A percentile compares a stretch with the other conserved stretches of the same genome.
Conservation (phyloP, 441 rosid species). For the Adansonia grandidieri region DNA sequence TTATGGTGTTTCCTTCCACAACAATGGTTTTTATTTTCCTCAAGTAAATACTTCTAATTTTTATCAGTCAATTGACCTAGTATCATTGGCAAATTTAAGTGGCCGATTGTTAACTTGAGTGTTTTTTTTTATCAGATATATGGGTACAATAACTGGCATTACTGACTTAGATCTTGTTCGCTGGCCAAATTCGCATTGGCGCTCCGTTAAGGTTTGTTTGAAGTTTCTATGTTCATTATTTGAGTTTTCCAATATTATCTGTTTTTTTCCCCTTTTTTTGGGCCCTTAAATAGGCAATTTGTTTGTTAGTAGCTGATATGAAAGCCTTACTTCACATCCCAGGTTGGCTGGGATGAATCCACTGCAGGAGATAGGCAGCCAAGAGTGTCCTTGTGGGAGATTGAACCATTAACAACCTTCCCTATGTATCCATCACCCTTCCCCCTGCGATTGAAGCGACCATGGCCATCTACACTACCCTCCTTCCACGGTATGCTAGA, state of each 20-base stretch:
- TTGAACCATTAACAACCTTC: constrained; percentile 92
- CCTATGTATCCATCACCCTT: constrained; percentile 96
- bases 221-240: not conserved
- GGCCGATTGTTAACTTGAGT: constrained; percentile 1
- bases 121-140: constrained; percentile 49
- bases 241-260: not conserved
- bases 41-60: not conserved
- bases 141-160: constrained; percentile 83
- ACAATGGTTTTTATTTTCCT: not conserved
- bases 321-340: constrained; percentile 29
- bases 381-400: constrained; percentile 95
- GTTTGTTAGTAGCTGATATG: not conserved
- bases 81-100: constrained; percentile 6
- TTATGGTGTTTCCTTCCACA: not conserved
- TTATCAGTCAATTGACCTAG: not conserved
- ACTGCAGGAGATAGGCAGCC: constrained; percentile 98
- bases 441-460: constrained; percentile 90
- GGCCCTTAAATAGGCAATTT: not conserved
- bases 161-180: constrained; percentile 62
- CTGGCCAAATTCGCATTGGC: constrained; percentile 81
- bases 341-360: constrained; percentile 99
- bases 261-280: not conserved
- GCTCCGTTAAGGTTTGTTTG: constrained; percentile 67
- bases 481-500: constrained; percentile 63
- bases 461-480: constrained; percentile 85